Evolutionary conservation across 2,329 filamentous ascomycete species (phyloP).

Genomic region (Colletotrichum lindemuthianum): DNA sequence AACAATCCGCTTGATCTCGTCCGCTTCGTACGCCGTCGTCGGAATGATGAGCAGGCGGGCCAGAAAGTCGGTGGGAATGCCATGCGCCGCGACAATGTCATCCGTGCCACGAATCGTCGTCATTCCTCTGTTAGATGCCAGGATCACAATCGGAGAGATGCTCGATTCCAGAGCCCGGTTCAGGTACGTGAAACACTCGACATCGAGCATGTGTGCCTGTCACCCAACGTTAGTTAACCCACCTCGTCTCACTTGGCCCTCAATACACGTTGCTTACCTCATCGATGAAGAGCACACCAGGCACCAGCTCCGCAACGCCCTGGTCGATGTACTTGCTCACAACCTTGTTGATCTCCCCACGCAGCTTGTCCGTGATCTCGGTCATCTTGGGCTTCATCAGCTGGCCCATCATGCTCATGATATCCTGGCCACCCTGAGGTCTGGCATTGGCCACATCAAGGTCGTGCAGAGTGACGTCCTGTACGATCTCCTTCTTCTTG

Average conservation of each 20-base stretch:
- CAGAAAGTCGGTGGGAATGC: constrained; percentile 92
- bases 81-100: constrained; percentile 86
- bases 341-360: constrained; percentile 97
- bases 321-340: constrained; percentile 99
- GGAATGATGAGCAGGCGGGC: constrained; percentile 95
- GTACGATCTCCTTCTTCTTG: constrained; percentile 99
- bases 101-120: constrained; percentile 90
- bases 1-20: constrained; percentile 94
- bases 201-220: constrained; percentile 98
- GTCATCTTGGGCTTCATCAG: constrained; percentile 99
- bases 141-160: constrained; percentile 95
- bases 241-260: constrained; percentile 24
- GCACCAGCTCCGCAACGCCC: constrained; percentile 96
- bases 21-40: constrained; percentile 85
- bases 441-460: constrained; percentile 94
- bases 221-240: constrained; percentile 32
- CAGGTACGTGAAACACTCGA: constrained; percentile 98
- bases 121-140: constrained; percentile 95
- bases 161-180: constrained; percentile 96
- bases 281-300: constrained; percentile 97
- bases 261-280: constrained; percentile 69
- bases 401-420: constrained; percentile 99
- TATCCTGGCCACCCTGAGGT: constrained; percentile 96
- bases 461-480: constrained; percentile 97
- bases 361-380: constrained; percentile 97